Conservation (phyloP, 768 basidiomycete genomes). For the Russula abietina region DNA sequence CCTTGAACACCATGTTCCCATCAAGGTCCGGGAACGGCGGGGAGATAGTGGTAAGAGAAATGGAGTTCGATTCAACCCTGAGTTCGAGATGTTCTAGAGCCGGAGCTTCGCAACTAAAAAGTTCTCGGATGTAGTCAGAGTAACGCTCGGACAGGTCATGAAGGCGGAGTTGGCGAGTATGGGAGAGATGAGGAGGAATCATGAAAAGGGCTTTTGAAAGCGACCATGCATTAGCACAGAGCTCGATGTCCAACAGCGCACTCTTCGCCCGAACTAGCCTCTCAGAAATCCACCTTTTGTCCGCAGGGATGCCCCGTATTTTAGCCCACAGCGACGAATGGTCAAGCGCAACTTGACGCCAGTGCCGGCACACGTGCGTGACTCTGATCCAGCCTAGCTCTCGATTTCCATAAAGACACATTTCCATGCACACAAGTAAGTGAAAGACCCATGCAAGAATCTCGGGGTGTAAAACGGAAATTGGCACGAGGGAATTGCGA, state of each 20-base stretch:
- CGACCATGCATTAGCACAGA: too few relatives aligned
- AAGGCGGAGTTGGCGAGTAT: constrained; percentile 11
- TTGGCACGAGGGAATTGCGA: constrained; percentile 7
- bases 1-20: not conserved
- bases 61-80: too few relatives aligned
- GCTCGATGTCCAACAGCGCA: constrained; percentile 2
- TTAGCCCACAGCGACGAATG: constrained; percentile 10
- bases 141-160: not conserved
- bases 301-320: not conserved
- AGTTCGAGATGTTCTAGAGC: constrained; percentile 12
- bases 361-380: constrained; percentile 20
- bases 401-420: too few relatives aligned
- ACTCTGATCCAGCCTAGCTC: too few relatives aligned
- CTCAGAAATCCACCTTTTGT: not conserved
- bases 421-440: not conserved
- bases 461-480: constrained; percentile 17
- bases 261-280: not conserved
- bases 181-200: not conserved
- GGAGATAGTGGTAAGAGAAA: too few relatives aligned
- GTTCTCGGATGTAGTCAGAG: not conserved
- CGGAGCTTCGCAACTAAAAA: constrained; percentile 1
- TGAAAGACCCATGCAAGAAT: constrained; percentile 15
- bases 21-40: too few relatives aligned
- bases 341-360: constrained; percentile 16
- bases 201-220: not conserved